These are phyloP conservation scores for Phanerochaete sordida DNA, from an alignment of 768 basidiomycete genomes.

Conservation along the genomic window DNA sequence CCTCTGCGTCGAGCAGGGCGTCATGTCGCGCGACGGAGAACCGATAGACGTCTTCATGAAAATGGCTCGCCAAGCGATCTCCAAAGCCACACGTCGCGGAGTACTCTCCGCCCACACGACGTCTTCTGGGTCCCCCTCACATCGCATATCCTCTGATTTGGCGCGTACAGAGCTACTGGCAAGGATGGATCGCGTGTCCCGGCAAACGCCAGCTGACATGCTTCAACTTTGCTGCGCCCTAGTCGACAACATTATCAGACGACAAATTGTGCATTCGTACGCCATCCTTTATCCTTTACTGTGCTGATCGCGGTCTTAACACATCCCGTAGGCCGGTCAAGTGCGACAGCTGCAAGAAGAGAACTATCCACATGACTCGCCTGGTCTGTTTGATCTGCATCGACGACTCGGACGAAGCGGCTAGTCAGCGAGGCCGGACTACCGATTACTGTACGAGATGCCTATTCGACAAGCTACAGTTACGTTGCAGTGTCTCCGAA, in stretches of 20 bases:
- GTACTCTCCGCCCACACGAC: too few species aligned
- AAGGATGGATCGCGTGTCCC: too few species aligned
- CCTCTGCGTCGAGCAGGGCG: neutral
- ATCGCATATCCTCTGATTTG: too few species aligned
- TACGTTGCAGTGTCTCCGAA: neutral
- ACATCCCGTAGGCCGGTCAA: neutral
- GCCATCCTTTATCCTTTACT: neutral
- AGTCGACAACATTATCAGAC: neutral
- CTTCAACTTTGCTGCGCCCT: neutral
- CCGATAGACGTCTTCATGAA: neutral
- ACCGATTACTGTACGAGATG: neutral
- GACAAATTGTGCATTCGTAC: neutral
- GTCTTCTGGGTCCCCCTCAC: too few species aligned
- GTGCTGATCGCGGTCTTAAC: neutral
- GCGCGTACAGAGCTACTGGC: too few species aligned
- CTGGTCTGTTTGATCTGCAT: neutral
- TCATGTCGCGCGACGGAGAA: neutral
- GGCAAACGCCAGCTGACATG: too few species aligned
- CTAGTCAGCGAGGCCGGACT: too few species aligned
- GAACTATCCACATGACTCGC: neutral
- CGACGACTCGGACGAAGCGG: too few species aligned
- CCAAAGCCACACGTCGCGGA: neutral
- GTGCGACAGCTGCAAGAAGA: neutral
- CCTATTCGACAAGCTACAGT: neutral
- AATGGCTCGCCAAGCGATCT: neutral